phyloP scores from a whole-genome alignment of 768 basidiomycete genomes.

The Mycena rebaudengoi region DNA sequence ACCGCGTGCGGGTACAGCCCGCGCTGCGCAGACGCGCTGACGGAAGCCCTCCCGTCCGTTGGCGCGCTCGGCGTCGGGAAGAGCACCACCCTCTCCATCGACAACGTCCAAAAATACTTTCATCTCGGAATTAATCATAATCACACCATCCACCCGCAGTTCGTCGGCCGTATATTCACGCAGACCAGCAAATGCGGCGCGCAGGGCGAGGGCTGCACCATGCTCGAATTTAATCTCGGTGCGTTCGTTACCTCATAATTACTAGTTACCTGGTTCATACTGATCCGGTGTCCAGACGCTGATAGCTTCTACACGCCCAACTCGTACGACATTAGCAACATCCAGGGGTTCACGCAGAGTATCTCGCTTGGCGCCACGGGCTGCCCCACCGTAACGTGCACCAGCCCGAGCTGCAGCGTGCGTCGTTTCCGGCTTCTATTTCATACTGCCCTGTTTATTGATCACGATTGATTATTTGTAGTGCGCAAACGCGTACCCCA shows the following conservation, averaged over 20 bases:
- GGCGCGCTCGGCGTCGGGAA: slow-evolving; percentile 12
- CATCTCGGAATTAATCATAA: background rate
- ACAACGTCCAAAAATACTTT: background rate
- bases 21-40: slow-evolving; percentile 18
- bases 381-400: slow-evolving; percentile 21
- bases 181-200: slow-evolving; percentile 16
- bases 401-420: slow-evolving; percentile 14
- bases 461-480: background rate
- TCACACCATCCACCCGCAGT: background rate
- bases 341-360: slow-evolving; percentile 25
- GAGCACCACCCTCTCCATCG: slow-evolving; percentile 8
- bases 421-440: background rate
- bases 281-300: background rate
- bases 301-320: slow-evolving; percentile 26
- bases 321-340: slow-evolving; percentile 27
- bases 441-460: background rate
- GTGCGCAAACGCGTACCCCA: slow-evolving; percentile 22
- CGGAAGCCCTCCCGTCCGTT: slow-evolving; percentile 6
- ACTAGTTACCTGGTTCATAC: background rate
- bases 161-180: slow-evolving; percentile 20
- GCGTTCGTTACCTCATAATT: background rate
- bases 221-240: slow-evolving; percentile 26
- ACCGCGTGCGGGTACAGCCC: slow-evolving; percentile 25
- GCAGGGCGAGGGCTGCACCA: slow-evolving; percentile 17
- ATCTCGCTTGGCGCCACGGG: slow-evolving; percentile 22